phyloP scores from a whole-genome alignment of 106 monocot genomes.

The Dendrobium officinale region DNA sequence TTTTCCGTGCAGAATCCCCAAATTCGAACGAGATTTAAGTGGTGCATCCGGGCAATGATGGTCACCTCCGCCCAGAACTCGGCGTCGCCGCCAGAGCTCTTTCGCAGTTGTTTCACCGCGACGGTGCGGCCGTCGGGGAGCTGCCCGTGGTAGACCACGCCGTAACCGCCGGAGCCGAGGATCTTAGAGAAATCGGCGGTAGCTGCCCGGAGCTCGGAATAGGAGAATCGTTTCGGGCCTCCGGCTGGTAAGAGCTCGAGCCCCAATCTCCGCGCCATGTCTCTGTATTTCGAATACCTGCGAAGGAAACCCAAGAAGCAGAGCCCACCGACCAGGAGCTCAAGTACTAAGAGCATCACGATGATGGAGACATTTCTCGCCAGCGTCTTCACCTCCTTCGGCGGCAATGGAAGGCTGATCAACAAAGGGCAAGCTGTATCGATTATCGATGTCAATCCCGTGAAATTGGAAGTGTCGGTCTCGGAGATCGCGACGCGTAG shows the following conservation, averaged over 20 bases:
- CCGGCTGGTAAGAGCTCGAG: conserved; percentile 58
- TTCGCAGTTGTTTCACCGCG: conserved; percentile 45
- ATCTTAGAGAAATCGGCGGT: conserved; percentile 52
- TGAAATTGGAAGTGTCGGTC: conserved; percentile 29
- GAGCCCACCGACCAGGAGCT: conserved; percentile 48
- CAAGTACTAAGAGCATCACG: conserved; percentile 30
- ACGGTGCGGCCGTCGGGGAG: conserved; percentile 47
- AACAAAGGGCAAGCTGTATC: conserved; percentile 47
- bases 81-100: conserved; percentile 38
- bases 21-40: conserved; percentile 74
- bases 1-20: conserved; percentile 93
- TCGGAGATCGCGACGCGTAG: conserved; percentile 36
- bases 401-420: conserved; percentile 29
- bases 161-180: conserved; percentile 53
- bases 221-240: conserved; percentile 50
- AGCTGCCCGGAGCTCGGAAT: conserved; percentile 45
- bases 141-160: conserved; percentile 41
- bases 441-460: conserved; percentile 40
- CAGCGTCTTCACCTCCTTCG: conserved; percentile 21
- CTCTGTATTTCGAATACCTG: conserved; percentile 65
- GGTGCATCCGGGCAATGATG: conserved; percentile 84
- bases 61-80: conserved; percentile 83
- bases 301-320: conserved; percentile 68
- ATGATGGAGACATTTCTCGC: conserved; percentile 43
- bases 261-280: conserved; percentile 72